Evolutionary conservation across 2,329 filamentous ascomycete species (phyloP).

Genomic region (Dactylellina parvicollis): DNA sequence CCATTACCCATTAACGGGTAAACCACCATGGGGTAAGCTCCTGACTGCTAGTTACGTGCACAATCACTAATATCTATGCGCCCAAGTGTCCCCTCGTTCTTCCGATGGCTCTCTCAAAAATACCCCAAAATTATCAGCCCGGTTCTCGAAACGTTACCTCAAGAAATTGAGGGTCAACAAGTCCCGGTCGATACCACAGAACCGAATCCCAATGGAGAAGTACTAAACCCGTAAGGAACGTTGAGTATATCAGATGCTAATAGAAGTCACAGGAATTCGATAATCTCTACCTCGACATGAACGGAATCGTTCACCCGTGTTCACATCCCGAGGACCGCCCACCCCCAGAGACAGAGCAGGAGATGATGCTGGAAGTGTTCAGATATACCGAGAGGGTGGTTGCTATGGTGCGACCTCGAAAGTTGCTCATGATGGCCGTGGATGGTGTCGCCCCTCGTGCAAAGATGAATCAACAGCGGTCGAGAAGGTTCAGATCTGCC

Average conservation of each 20-base stretch:
- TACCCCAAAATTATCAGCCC: constrained; percentile 97
- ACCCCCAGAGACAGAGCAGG: constrained; percentile 90
- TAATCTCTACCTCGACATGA: constrained; percentile 99
- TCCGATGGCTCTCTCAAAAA: constrained; percentile 90
- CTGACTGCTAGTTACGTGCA: neutral
- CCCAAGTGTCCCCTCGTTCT: constrained; percentile 57
- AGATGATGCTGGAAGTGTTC: constrained; percentile 99
- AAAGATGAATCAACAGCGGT: constrained; percentile 99
- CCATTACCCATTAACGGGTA: neutral
- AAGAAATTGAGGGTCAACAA: constrained; percentile 81
- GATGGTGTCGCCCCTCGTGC: constrained; percentile 97
- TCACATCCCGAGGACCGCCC: constrained; percentile 95
- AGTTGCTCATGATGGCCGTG: constrained; percentile 96
- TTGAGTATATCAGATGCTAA: neutral
- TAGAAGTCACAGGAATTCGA: constrained; percentile 75
- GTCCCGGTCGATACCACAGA: constrained; percentile 85
- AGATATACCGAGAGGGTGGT: constrained; percentile 98
- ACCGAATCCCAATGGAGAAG: constrained; percentile 91
- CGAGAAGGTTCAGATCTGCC: constrained; percentile 90
- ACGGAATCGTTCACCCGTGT: constrained; percentile 98
- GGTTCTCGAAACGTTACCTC: constrained; percentile 85
- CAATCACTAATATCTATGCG: constrained; percentile 2
- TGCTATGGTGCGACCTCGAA: constrained; percentile 96
- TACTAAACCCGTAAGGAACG: constrained; percentile 16
- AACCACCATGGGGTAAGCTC: constrained; percentile 41